Base-by-base conservation (phyloP, 148 eudicot genomes). In the Chenopodium berlandieri region DNA sequence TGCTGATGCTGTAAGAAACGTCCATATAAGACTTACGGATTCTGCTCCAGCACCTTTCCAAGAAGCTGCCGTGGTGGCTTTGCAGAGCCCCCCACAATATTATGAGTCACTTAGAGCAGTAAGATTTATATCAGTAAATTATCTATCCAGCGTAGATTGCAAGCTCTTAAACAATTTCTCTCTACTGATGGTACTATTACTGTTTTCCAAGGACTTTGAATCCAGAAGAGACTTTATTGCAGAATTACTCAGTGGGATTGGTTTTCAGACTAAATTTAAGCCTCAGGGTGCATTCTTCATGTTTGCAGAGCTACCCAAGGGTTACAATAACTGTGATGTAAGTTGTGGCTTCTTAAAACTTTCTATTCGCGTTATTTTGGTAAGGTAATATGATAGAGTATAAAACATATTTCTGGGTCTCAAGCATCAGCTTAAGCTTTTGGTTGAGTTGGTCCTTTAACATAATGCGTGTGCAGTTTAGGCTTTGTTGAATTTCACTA, bases 21-120 rank as follows among this genome's bases (percentile, higher is more conserved):
- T 93, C 76, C 98, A 95, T 82, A 82, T 88, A 50, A 91, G 86
- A 87, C 78, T 95, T 66, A 90, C 96, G 27, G 98, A 93, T 88
- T 95, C 97, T 81, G 98, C 98, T 87, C 98, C 98, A 31, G 97
- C 98, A 77, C 98, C 98, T 82, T 92, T 95, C 76, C 99, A 93
- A 84, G 97, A 94, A 88, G 99, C 99, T 75, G 98, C 95, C 83
- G 88, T 95, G 88, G 79, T 91, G 64, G 99, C 98, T 63, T 87
- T 95, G 73, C 85, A 84, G 63, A 91, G 98, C 80, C 85, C 94
- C n/a, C 81, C 84, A 11, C 85, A 86, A 63, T 95, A 86, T 83
- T 92, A 81, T 30, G 85, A 87, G 52, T 83, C 86, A 81, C 83
- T 95, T 31, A 89, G 82, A 91, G 82, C 58, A 66, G 98, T 92